Conservation (phyloP, 2,329 filamentous ascomycete species). For the Phialophora chinensis region DNA sequence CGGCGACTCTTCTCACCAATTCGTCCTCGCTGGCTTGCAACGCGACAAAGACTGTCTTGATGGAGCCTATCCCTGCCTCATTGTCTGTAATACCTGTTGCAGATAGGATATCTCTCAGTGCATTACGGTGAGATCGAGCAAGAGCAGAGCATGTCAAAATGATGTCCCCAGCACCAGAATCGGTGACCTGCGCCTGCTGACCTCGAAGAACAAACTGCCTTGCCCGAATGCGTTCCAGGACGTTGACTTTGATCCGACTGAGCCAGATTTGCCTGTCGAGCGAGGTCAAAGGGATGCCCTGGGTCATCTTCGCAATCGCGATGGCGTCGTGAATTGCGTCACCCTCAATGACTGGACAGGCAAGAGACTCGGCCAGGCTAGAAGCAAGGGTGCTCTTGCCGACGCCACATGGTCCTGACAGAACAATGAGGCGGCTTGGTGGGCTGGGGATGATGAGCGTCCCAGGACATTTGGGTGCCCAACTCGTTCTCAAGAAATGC, state of each 20-base stretch:
- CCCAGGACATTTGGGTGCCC: neutral
- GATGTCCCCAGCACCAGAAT: neutral
- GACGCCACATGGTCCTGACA: neutral
- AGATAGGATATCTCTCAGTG: neutral
- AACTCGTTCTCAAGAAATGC: constrained; percentile 38
- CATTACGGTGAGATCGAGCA: neutral
- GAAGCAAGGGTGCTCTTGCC: neutral
- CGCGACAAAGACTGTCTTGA: neutral
- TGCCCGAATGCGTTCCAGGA: neutral
- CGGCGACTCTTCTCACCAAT: neutral
- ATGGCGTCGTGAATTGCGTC: neutral
- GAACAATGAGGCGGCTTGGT: neutral
- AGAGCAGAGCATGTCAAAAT: neutral
- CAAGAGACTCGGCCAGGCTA: neutral
- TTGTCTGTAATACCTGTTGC: neutral
- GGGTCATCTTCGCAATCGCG: neutral
- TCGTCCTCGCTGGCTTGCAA: neutral
- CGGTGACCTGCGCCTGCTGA: neutral
- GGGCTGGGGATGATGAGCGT: neutral
- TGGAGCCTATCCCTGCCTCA: neutral
- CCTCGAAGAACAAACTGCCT: neutral
- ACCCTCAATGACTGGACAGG: neutral
- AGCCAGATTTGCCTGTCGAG: neutral
- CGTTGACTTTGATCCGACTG: neutral
- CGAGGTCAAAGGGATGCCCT: neutral